A percentile compares a stretch with the other conserved stretches of the same genome.
Evolutionary conservation across 352 stramenopile species (phyloP).

Genomic region (Globisporangium acanthophoron): DNA sequence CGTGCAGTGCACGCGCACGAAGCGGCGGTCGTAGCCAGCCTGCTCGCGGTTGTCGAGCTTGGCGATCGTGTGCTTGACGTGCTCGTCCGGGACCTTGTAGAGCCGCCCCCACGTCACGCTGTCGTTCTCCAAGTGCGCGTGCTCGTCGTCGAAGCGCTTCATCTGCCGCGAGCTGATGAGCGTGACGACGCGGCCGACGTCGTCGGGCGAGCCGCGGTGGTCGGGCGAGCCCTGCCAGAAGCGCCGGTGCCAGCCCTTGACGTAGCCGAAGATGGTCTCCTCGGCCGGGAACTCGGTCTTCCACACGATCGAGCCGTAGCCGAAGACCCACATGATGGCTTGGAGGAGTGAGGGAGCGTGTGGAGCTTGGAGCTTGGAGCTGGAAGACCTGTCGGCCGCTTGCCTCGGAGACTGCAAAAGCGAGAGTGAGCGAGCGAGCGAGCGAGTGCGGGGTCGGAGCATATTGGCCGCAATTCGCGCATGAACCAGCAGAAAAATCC

Average conservation of each 20-base stretch:
- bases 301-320: slow-evolving; percentile 24
- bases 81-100: slow-evolving; percentile 79
- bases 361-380: neutral
- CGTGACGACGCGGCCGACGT: slow-evolving; percentile 80
- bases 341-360: neutral
- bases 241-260: slow-evolving; percentile 80
- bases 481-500: too few species aligned
- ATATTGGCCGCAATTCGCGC: too few species aligned
- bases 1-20: slow-evolving; percentile 74
- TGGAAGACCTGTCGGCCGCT: neutral
- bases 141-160: slow-evolving; percentile 65
- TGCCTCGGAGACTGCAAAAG: neutral
- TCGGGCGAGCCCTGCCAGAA: slow-evolving; percentile 89
- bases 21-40: slow-evolving; percentile 73
- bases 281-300: slow-evolving; percentile 27
- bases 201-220: slow-evolving; percentile 80
- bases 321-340: neutral
- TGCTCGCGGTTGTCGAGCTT: slow-evolving; percentile 85
- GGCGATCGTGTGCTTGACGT: slow-evolving; percentile 63
- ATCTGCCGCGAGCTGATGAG: slow-evolving; percentile 78
- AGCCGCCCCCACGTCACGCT: slow-evolving; percentile 81
- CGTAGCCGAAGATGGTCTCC: slow-evolving; percentile 37
- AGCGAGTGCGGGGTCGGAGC: too few species aligned
- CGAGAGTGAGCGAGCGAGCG: neutral
- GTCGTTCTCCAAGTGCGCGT: slow-evolving; percentile 55